Conservation (phyloP, 495 filamentous ascomycete species). For the Cryomyces minteri region DNA sequence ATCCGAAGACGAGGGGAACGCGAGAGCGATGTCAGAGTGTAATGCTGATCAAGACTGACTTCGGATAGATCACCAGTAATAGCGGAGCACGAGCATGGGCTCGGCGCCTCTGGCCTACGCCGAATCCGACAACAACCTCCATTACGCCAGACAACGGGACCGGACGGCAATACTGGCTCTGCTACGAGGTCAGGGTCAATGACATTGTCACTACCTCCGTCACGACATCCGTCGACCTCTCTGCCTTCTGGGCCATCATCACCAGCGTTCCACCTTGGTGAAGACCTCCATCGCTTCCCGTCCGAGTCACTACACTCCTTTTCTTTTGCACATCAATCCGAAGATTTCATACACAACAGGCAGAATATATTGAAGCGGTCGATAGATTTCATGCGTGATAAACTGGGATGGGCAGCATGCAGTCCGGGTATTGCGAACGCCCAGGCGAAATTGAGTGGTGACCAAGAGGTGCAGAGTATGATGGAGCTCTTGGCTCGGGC, state of each 20-base stretch:
- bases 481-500: constrained; percentile 70
- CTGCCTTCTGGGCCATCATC: constrained; percentile 42
- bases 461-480: constrained; percentile 77
- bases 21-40: no score
- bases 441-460: constrained; percentile 64
- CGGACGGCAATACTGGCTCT: constrained; percentile 12
- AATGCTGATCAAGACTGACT: neutral
- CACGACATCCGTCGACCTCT: constrained; percentile 32
- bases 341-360: constrained; percentile 73
- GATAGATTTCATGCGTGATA: constrained; percentile 95
- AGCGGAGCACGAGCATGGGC: constrained; percentile 39
- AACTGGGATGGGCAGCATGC: constrained; percentile 58
- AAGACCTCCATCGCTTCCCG: constrained; percentile 84
- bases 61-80: constrained; percentile 33
- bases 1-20: no score
- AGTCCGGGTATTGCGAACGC: constrained; percentile 52
- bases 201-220: constrained; percentile 26
- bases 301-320: constrained; percentile 96
- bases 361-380: constrained; percentile 89
- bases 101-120: constrained; percentile 60
- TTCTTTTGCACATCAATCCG: constrained; percentile 92
- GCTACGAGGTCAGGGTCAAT: constrained; percentile 44
- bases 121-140: constrained; percentile 73
- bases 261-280: constrained; percentile 48
- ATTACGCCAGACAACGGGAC: neutral